Conservation (phyloP, 768 basidiomycete species). For the Hebeloma cylindrosporum region DNA sequence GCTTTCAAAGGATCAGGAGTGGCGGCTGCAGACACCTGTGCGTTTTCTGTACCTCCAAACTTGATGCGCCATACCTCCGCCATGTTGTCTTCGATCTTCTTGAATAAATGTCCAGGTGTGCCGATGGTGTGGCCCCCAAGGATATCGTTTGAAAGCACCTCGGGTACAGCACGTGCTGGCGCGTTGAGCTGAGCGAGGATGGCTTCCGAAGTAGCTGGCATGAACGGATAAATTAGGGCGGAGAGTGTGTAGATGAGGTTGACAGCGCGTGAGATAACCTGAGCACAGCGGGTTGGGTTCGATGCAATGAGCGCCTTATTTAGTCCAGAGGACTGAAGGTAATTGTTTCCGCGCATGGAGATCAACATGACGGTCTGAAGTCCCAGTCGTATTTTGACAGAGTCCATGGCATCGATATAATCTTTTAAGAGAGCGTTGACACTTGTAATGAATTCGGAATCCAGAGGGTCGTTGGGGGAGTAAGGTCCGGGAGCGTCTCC, state of each 20-base stretch:
- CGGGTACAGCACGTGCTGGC: slow-evolving; percentile 78
- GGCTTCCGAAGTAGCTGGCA: slow-evolving; percentile 84
- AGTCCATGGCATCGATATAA: slow-evolving; percentile 87
- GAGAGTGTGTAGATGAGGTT: slow-evolving; percentile 93
- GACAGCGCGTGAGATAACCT: slow-evolving; percentile 85
- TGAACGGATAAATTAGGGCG: slow-evolving; percentile 88
- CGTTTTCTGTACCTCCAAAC: slow-evolving; percentile 66
- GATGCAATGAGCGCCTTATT: slow-evolving; percentile 85
- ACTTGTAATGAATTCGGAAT: slow-evolving; percentile 75
- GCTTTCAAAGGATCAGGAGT: slow-evolving; percentile 43
- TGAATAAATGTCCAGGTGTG: slow-evolving; percentile 87
- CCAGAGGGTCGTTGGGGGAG: slow-evolving; percentile 62
- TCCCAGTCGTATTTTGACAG: slow-evolving; percentile 84
- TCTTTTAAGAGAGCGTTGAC: slow-evolving; percentile 77
- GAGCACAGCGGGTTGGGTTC: slow-evolving; percentile 82
- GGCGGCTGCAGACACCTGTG: slow-evolving; percentile 28
- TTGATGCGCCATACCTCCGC: slow-evolving; percentile 76
- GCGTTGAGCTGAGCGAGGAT: slow-evolving; percentile 90
- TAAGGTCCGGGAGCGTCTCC: slow-evolving; percentile 68
- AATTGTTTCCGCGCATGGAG: slow-evolving; percentile 86
- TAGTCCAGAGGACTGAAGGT: slow-evolving; percentile 90
- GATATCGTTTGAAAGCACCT: slow-evolving; percentile 74
- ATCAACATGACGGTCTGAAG: slow-evolving; percentile 88
- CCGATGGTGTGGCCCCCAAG: slow-evolving; percentile 85
- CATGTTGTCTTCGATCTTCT: slow-evolving; percentile 90